phyloP scores from a whole-genome alignment of 1,284 basidiomycete species.

The Porphyrellus sp. region DNA sequence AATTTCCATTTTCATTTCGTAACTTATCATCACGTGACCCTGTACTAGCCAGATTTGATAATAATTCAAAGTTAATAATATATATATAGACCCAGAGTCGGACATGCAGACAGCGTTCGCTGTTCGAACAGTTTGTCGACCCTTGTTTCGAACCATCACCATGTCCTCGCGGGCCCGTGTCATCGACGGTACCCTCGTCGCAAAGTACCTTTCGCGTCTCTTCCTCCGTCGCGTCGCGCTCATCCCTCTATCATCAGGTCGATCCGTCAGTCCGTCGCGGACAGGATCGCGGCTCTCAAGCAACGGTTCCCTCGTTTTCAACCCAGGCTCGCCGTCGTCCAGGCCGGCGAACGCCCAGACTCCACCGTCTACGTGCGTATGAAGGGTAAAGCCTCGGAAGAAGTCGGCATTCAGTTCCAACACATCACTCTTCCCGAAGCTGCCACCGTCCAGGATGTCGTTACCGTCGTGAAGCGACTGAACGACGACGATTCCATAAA shows the following conservation, averaged over 20 bases:
- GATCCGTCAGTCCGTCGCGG: constrained; percentile 72
- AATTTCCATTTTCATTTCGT: neutral
- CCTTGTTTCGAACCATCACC: constrained; percentile 40
- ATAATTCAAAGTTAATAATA: neutral
- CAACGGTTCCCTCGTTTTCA: constrained; percentile 78
- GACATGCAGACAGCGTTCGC: constrained; percentile 10
- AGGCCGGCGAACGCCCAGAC: constrained; percentile 90
- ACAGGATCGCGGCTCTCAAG: constrained; percentile 61
- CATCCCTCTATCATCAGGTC: constrained; percentile 48
- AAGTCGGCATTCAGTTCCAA: constrained; percentile 88
- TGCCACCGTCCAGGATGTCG: constrained; percentile 72
- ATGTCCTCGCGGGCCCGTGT: constrained; percentile 56
- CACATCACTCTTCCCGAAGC: constrained; percentile 78
- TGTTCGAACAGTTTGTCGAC: constrained; percentile 12
- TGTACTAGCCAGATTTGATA: neutral
- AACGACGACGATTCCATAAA: constrained; percentile 84
- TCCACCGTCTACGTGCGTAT: constrained; percentile 94
- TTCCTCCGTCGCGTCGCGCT: constrained; percentile 4
- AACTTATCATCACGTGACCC: constrained; percentile 26
- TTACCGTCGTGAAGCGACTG: constrained; percentile 75
- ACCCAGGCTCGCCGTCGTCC: constrained; percentile 89
- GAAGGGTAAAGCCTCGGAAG: constrained; percentile 95
- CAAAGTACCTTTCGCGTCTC: constrained; percentile 60
- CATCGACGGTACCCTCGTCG: constrained; percentile 87
- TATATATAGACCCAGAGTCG: constrained; percentile 1